Percentiles rank a stretch among this genome's conserved stretches.
These are phyloP conservation scores for Davidsoniella virescens DNA, from an alignment of 2,329 filamentous ascomycete species.

Conservation along the genomic window DNA sequence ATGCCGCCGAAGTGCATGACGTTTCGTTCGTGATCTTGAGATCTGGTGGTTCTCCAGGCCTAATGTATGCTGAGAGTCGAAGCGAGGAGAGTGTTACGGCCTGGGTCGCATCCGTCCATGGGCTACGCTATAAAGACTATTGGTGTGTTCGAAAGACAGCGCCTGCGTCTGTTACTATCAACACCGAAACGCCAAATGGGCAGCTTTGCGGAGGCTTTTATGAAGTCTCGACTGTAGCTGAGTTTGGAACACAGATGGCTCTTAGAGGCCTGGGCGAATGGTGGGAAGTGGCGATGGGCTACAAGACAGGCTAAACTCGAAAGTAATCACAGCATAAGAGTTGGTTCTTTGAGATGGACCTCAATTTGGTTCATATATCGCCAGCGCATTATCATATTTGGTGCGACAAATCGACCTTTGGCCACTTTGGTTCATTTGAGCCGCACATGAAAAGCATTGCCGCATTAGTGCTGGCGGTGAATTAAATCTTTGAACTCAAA, in stretches of 20 bases:
- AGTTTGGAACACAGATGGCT: constrained; percentile 48
- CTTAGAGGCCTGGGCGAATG: constrained; percentile 40
- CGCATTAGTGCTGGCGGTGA: too few species aligned
- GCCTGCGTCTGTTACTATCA: constrained; percentile 12
- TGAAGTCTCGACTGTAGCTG: constrained; percentile 47
- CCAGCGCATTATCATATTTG: too few species aligned
- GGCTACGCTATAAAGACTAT: constrained; percentile 57
- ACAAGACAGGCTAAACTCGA: constrained; percentile 14
- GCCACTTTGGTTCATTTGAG: too few species aligned
- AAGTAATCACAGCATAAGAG: background rate
- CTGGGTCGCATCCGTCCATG: constrained; percentile 50
- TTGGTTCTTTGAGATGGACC: too few species aligned
- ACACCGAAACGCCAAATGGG: background rate
- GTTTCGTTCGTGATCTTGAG: constrained; percentile 46
- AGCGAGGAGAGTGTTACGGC: constrained; percentile 36
- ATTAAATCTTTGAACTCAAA: too few species aligned
- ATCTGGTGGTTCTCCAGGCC: constrained; percentile 51
- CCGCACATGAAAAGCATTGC: too few species aligned
- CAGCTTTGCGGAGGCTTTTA: constrained; percentile 23
- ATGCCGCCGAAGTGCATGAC: constrained; percentile 41
- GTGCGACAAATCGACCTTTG: too few species aligned
- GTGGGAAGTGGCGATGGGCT: constrained; percentile 57
- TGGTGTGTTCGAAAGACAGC: constrained; percentile 42
- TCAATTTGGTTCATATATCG: too few species aligned
- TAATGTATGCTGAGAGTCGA: constrained; percentile 59